These are phyloP conservation scores for Diaporthe humulicola DNA, from an alignment of 2,329 filamentous ascomycete genomes.

Conservation along the genomic window DNA sequence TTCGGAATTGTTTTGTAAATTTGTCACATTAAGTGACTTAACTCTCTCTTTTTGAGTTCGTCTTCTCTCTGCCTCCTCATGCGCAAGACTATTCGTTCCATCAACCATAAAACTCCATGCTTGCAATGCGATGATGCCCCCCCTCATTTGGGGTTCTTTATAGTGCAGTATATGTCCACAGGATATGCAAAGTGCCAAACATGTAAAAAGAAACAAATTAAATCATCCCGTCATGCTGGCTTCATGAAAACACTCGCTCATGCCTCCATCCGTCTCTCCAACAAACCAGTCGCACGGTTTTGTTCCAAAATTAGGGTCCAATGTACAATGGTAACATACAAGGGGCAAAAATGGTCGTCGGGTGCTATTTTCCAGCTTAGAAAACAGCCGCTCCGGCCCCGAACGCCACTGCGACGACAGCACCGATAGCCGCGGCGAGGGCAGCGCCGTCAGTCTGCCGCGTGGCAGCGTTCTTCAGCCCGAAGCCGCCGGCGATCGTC, in stretches of 20 bases:
- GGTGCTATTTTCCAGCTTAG: not conserved
- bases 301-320: not conserved
- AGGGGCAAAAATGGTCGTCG: not conserved
- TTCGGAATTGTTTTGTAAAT: not conserved
- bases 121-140: slow-evolving; percentile 11
- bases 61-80: not conserved
- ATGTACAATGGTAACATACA: slow-evolving; percentile 3
- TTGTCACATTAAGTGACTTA: not conserved
- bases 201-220: not conserved
- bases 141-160: not conserved
- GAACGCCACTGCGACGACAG: slow-evolving; percentile 32
- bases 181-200: slow-evolving; percentile 12
- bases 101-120: slow-evolving; percentile 24
- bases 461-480: slow-evolving; percentile 37
- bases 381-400: slow-evolving; percentile 23
- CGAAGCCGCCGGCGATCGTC: slow-evolving; percentile 36
- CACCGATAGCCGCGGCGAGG: not conserved
- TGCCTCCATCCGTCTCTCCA: not conserved
- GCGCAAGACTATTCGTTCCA: not conserved
- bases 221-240: slow-evolving; percentile 18
- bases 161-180: slow-evolving; percentile 23
- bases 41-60: not conserved
- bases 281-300: not conserved
- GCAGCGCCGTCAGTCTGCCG: not conserved
- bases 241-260: slow-evolving; percentile 19